Conservation (phyloP, 2,329 filamentous ascomycete species). For the Cercospora sojina region DNA sequence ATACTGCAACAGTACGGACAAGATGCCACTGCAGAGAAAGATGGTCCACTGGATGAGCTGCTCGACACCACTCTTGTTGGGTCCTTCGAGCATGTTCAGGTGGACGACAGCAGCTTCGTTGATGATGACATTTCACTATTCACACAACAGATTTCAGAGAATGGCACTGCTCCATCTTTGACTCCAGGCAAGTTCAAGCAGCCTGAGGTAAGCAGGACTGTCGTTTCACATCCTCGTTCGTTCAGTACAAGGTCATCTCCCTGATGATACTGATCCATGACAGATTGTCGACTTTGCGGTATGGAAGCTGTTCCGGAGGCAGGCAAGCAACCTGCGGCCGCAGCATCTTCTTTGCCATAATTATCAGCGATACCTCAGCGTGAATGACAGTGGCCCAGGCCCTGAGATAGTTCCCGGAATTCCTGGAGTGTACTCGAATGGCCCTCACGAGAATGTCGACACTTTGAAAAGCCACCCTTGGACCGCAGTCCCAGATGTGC, state of each 20-base stretch:
- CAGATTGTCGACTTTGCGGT: slow-evolving; percentile 57
- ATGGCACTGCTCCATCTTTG: slow-evolving; percentile 21
- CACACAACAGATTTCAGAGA: slow-evolving; percentile 45
- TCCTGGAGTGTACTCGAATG: slow-evolving; percentile 63
- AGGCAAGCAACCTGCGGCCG: slow-evolving; percentile 53
- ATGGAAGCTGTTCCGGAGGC: slow-evolving; percentile 70
- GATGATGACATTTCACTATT: slow-evolving; percentile 46
- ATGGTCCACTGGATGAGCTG: slow-evolving; percentile 51
- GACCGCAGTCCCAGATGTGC: slow-evolving; percentile 69
- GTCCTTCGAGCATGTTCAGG: slow-evolving; percentile 40
- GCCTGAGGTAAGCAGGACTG: slow-evolving; percentile 43
- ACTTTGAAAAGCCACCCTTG: slow-evolving; percentile 69
- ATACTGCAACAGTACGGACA: slow-evolving; percentile 30
- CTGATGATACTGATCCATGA: slow-evolving; percentile 23
- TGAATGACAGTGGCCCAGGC: slow-evolving; percentile 33
- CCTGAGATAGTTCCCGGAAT: slow-evolving; percentile 51
- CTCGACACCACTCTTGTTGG: slow-evolving; percentile 72
- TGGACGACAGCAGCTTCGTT: slow-evolving; percentile 30
- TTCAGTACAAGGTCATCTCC: slow-evolving; percentile 51
- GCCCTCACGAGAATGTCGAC: slow-evolving; percentile 69
- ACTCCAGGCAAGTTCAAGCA: slow-evolving; percentile 39
- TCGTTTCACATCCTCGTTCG: slow-evolving; percentile 17
- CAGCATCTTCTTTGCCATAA: slow-evolving; percentile 82
- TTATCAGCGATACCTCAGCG: slow-evolving; percentile 57
- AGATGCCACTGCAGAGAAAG: slow-evolving; percentile 9